These are phyloP conservation scores for Pelargonium myrrhifolium DNA, from an alignment of 441 rosid genomes.

Conservation along the genomic window DNA sequence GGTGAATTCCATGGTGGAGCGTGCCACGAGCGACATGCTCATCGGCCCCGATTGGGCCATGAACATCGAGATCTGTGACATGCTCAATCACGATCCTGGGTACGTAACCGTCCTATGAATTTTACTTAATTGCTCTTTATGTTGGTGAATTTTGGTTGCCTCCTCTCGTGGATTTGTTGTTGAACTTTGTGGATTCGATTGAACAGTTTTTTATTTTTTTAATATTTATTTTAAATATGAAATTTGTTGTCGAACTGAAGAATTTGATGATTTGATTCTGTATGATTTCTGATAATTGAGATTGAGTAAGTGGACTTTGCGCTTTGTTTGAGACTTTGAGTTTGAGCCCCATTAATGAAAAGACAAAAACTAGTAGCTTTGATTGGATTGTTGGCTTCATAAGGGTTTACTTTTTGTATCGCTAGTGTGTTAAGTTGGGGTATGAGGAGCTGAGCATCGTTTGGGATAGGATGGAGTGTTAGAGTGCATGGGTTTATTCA, in stretches of 20 bases:
- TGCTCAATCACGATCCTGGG: conserved; percentile 94
- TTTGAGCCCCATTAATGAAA: neutral
- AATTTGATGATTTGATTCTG: neutral
- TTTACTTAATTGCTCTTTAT: conserved; percentile 8
- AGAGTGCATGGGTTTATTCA: neutral
- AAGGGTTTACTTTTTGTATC: neutral
- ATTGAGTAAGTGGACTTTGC: neutral
- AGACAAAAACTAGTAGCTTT: neutral
- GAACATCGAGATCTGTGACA: conserved; percentile 99
- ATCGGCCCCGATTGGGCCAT: conserved; percentile 99
- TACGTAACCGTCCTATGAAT: conserved; percentile 26
- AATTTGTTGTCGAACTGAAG: neutral
- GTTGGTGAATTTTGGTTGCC: neutral
- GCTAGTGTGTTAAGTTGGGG: neutral
- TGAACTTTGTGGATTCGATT: too few species aligned
- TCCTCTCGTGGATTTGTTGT: neutral
- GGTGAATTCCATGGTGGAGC: conserved; percentile 96
- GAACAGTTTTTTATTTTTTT: too few species aligned
- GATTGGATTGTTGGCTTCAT: neutral
- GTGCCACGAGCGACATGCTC: conserved; percentile 96
- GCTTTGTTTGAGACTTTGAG: neutral
- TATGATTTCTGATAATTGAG: neutral
- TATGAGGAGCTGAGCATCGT: neutral
- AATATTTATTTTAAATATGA: too few species aligned
- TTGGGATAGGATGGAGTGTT: neutral